Evolutionary conservation across 139 green algal genomes (phyloP).

Genomic region (Haematococcus lacustris): DNA sequence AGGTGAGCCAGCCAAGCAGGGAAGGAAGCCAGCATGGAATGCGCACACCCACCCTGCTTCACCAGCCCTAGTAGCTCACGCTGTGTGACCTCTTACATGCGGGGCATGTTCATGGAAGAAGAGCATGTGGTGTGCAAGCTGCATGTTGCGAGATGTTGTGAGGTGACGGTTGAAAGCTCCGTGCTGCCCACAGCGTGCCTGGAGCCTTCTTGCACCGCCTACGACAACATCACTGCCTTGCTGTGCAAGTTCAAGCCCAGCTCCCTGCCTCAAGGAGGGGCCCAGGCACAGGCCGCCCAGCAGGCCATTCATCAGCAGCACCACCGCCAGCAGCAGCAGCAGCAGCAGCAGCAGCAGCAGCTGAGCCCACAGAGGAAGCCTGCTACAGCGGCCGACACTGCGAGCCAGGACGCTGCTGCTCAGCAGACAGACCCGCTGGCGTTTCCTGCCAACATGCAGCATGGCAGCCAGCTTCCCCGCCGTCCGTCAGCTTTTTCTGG

Average conservation of each 20-base stretch:
- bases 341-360: too few relatives aligned
- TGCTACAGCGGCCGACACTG: too few relatives aligned
- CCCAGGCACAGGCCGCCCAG: too few relatives aligned
- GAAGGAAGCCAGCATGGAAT: neutral
- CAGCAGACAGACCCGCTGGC: too few relatives aligned
- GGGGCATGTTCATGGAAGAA: neutral
- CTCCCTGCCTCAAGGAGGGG: too few relatives aligned
- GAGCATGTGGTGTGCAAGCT: neutral
- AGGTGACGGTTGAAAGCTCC: neutral
- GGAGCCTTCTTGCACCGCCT: conserved; percentile 18
- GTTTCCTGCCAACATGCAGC: too few relatives aligned
- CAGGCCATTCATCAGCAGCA: too few relatives aligned
- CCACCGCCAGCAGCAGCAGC: too few relatives aligned
- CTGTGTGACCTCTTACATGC: neutral
- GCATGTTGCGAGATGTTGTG: neutral
- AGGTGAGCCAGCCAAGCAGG: neutral
- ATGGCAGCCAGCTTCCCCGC: too few relatives aligned
- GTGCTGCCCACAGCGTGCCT: conserved; percentile 14
- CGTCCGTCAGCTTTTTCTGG: too few relatives aligned
- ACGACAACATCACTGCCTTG: conserved; percentile 27
- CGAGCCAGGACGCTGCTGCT: too few relatives aligned
- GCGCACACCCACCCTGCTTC: neutral
- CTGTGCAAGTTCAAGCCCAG: conserved; percentile 3
- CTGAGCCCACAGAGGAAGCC: too few relatives aligned
- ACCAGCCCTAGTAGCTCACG: neutral